phyloP scores from a whole-genome alignment of 1,139 yeast genomes.

The Hansenula lynferdii region DNA sequence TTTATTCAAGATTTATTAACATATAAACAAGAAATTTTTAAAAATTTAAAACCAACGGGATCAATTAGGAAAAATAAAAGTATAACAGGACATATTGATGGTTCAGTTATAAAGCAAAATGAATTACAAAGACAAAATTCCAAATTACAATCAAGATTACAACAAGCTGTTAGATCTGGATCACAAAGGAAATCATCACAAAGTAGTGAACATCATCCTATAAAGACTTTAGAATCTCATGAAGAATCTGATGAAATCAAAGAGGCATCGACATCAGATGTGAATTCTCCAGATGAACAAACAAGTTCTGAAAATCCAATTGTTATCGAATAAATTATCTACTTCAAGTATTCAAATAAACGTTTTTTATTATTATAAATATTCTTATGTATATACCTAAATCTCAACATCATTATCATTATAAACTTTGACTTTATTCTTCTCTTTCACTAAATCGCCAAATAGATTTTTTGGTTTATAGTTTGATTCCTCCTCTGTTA shows the following conservation, averaged over 20 bases:
- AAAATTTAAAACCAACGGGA: conserved; percentile 32
- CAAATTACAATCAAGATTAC: conserved; percentile 17
- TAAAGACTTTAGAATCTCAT: not conserved
- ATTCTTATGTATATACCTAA: not conserved
- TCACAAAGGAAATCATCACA: conserved; percentile 3
- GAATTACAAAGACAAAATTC: conserved; percentile 17
- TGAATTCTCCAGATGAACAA: too few relatives aligned
- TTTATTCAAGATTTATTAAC: conserved; percentile 59
- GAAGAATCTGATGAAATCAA: too few relatives aligned
- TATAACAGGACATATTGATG: not conserved
- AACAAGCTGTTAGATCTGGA: conserved; percentile 19
- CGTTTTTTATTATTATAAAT: too few relatives aligned
- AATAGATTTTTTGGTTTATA: conserved; percentile 13
- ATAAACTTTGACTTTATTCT: conserved; percentile 4
- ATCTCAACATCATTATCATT: conserved; percentile 6
- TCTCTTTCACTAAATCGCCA: conserved; percentile 2
- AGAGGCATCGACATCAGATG: too few relatives aligned
- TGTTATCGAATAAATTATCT: not conserved
- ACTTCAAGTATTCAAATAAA: too few relatives aligned
- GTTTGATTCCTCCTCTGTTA: conserved; percentile 7
- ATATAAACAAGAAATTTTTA: conserved; percentile 54
- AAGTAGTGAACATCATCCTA: not conserved
- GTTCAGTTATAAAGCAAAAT: not conserved
- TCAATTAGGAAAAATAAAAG: conserved; percentile 1
- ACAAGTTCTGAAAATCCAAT: not conserved